Percentiles rank a stretch among this genome's conserved stretches.
Conservation (phyloP, 495 filamentous ascomycete genomes). For the Xylaria scruposa region DNA sequence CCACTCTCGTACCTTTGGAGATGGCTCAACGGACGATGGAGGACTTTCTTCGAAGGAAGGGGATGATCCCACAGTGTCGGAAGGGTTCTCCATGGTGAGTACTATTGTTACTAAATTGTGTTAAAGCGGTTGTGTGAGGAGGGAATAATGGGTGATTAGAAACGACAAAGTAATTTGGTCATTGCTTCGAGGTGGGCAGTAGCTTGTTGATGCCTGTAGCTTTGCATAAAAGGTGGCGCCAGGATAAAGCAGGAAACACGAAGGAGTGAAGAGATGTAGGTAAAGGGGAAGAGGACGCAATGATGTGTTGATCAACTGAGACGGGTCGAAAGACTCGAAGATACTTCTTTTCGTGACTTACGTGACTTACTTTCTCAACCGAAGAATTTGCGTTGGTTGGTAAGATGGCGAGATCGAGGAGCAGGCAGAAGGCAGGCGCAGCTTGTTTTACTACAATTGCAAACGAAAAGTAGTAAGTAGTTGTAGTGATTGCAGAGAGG, state of each 20-base stretch:
- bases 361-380: not conserved
- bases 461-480: not conserved
- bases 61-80: not conserved
- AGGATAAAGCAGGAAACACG: no score
- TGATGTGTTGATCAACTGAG: not conserved
- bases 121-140: not conserved
- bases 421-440: not conserved
- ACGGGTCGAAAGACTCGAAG: no score
- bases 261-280: not conserved
- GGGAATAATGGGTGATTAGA: not conserved
- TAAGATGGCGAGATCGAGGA: not conserved
- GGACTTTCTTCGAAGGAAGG: not conserved
- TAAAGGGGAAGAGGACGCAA: not conserved
- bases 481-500: not conserved
- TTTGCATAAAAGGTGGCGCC: not conserved
- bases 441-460: not conserved
- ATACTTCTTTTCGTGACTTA: not conserved
- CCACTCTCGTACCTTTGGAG: slow-evolving; percentile 9
- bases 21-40: not conserved
- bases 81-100: slow-evolving; percentile 5
- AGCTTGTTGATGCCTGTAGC: not conserved
- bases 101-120: not conserved
- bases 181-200: not conserved
- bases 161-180: not conserved
- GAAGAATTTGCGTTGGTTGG: not conserved